Evolutionary conservation across 345 rosid species (phyloP), one percentile per base, ranked within the genome.

Genomic region (Pseudoturritis turrita): DNA sequence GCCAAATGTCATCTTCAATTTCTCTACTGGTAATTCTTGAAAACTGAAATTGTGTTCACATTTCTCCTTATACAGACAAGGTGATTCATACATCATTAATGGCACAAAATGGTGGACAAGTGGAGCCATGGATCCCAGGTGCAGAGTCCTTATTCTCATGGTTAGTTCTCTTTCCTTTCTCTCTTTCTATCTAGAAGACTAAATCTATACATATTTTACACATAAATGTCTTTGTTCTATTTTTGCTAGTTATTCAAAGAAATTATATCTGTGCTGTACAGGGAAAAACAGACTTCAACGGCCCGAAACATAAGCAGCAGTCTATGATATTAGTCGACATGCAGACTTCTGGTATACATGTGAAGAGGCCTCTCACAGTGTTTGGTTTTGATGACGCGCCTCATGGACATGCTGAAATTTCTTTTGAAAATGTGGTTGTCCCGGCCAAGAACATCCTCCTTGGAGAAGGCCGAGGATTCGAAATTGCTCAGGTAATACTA

Each of bases 91-190:
- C 61, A 62, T 91, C 55, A 88, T 95, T 69, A 95, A 88, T 56
- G 99, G 99, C 65, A 88, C 65, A 65, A 95, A 95, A 78, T 95
- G 99, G 99, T 95, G 99, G 99, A 91, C 99, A 35, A 95, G 97
- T 77, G 99, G 99, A 72, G 99, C 99, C 31, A 91, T 95, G 99
- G 99, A 95, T 85, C 99, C 97, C 7, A 91, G 99, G 74, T 95
- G 99, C 82, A 87, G 72, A 81, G 59, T 95, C 60, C 99, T 95
- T 77, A 87, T 95, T 62, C 87, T 95, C 77, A 95, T 95, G 99
- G 99, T 95, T 67, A 86, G 93, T 85, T 71, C 62, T 57, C 18
- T 67, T 15, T 22, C n/a, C 17, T 49, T 44, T 23, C 37, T 63
- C n/a, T 21, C 22, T 35, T 49, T 66, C 25, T 58, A 57, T 67